Conservation (phyloP, 2,329 filamentous ascomycete genomes). For the Shiraia bambusicola region DNA sequence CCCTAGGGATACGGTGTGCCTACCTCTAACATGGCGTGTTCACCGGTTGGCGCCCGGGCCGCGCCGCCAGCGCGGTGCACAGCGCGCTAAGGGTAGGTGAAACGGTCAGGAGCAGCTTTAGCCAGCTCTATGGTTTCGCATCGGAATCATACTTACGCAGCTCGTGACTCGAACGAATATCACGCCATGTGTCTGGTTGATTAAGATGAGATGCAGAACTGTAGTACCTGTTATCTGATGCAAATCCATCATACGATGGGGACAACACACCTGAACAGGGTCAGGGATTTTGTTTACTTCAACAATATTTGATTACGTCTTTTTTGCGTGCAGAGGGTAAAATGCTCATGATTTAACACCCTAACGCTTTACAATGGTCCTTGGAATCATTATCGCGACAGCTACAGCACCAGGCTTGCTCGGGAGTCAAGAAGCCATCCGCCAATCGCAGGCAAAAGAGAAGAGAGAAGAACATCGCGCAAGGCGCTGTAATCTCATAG, state of each 20-base stretch:
- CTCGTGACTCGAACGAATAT: slow-evolving; percentile 13
- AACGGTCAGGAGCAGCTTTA: slow-evolving; percentile 13
- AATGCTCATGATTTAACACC: neutral
- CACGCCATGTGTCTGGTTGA: slow-evolving; percentile 5
- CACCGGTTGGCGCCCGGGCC: too few species aligned
- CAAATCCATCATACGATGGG: neutral
- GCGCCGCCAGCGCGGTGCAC: too few species aligned
- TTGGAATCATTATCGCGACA: slow-evolving; percentile 48
- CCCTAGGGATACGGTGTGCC: too few species aligned
- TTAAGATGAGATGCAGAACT: neutral
- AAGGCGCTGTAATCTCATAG: slow-evolving; percentile 52
- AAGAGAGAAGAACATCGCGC: slow-evolving; percentile 54
- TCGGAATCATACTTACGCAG: slow-evolving; percentile 1
- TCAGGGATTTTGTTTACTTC: neutral
- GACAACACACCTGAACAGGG: neutral
- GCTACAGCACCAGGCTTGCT: slow-evolving; percentile 49
- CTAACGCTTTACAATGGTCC: slow-evolving; percentile 38
- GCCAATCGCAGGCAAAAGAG: slow-evolving; percentile 53
- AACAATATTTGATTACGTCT: neutral
- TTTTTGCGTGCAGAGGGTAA: neutral
- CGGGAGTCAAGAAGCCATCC: slow-evolving; percentile 53
- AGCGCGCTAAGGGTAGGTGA: slow-evolving; percentile 18
- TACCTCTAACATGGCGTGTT: too few species aligned
- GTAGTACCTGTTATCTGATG: neutral
- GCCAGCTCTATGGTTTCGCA: slow-evolving; percentile 5